Evolutionary conservation across 106 monocot species (phyloP).

Genomic region (Phalaenopsis equestris): DNA sequence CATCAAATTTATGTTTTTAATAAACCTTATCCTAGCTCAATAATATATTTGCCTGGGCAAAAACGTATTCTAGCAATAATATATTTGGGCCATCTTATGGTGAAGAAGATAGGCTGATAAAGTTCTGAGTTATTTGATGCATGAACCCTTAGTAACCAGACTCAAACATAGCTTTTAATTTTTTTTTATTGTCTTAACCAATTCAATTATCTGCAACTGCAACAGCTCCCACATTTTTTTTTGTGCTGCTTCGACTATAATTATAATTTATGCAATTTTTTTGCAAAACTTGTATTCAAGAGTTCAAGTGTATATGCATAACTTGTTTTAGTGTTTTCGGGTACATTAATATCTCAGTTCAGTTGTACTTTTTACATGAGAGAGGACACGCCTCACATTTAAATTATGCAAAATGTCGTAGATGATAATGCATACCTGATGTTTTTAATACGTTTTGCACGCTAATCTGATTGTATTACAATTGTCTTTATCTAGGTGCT

Average conservation of each 20-base stretch:
- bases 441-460: neutral
- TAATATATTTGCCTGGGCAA: neutral
- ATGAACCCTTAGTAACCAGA: neutral
- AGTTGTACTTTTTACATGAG: neutral
- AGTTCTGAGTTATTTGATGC: neutral
- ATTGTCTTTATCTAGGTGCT: conserved; percentile 46
- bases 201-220: neutral
- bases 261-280: neutral
- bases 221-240: neutral
- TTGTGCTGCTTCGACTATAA: neutral
- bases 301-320: neutral
- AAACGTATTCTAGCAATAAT: too few species aligned
- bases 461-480: neutral
- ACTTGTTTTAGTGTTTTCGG: neutral
- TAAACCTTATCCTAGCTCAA: neutral
- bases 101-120: neutral
- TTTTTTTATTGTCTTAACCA: neutral
- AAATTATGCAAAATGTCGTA: neutral
- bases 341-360: neutral
- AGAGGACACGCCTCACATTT: neutral
- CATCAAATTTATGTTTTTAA: neutral
- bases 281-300: neutral
- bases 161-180: neutral
- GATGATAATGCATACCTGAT: neutral
- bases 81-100: neutral